These are phyloP conservation scores for Suillus spraguei DNA, from an alignment of 768 basidiomycete species.

Conservation along the genomic window DNA sequence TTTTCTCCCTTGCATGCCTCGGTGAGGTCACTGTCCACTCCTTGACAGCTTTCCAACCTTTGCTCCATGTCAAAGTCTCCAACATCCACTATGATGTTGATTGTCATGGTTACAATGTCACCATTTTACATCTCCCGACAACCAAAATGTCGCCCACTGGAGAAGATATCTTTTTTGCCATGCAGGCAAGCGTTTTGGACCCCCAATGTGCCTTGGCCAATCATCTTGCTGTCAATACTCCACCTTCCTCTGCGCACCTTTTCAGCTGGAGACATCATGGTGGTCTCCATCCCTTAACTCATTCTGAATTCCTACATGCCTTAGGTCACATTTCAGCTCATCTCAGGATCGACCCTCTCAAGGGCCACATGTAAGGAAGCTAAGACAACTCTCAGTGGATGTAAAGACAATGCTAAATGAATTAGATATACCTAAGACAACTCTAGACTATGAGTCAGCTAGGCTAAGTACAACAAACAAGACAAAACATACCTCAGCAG, in stretches of 20 bases:
- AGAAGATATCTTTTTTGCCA: background rate
- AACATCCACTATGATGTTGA: background rate
- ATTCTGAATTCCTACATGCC: fast-evolving
- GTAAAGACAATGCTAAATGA: too few species aligned
- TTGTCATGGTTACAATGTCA: background rate
- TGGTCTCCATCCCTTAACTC: too few species aligned
- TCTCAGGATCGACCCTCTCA: background rate
- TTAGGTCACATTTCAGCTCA: fast-evolving
- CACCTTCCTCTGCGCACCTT: fast-evolving
- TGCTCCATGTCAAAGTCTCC: background rate
- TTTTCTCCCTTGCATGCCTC: background rate
- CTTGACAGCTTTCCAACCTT: background rate
- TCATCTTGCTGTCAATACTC: fast-evolving
- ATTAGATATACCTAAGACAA: too few species aligned
- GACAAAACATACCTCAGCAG: too few species aligned
- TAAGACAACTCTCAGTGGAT: too few species aligned
- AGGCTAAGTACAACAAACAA: too few species aligned
- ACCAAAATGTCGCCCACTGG: background rate
- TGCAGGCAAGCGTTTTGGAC: background rate
- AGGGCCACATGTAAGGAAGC: too few species aligned
- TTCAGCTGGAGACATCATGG: too few species aligned
- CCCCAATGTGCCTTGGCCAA: background rate
- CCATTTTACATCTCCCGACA: fast-evolving
- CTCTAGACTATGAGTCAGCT: too few species aligned
- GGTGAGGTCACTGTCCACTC: background rate